Base-by-base conservation (phyloP, 2,329 filamentous ascomycete species). In the Apiospora arundinis region DNA sequence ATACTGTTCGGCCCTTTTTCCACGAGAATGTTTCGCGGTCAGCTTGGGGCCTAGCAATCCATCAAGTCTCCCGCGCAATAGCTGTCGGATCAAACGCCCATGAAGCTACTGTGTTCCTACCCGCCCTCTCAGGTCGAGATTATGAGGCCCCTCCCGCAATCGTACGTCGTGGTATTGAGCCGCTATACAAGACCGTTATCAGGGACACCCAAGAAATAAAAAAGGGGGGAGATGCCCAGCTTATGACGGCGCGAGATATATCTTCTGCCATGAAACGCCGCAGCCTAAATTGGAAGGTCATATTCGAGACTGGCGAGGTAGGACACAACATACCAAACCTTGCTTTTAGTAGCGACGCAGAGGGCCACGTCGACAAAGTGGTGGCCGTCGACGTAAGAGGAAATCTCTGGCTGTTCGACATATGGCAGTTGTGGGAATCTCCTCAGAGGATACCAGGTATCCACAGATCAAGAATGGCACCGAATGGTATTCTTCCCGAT, bases 11-110 rank as follows among this genome's bases (percentile, higher is more conserved):
- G 77, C 71, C 78, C 79, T 93, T 97, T 77, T 93, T 97, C 71
- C 89, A 90, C 72, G 89, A 92, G 48, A 95, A 93, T 78, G 94
- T 97, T 2, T 89, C 89, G 1, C 83, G 82, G 32, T 95, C 93
- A 72, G 95, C 95, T 2, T 99, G 96, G 96, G 96, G 95, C 0
- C 82, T 97, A 67, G 92, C 94, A 9, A 87, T 97, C 14, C 95
- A 98, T 80, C 87, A 90, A 73, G 84, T 91, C 73, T 94, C 93
- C n/a, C 90, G 95, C 0, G 84, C 98, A 73, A 92, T 99, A 73
- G 96, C 95, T 0, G 92, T 97, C 49, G 93, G 93, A 76, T 91
- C 93, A 0, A 99, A 99, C 79, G 88, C 87, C 1, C 79, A 79
- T 21, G 73, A 77, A 23, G 76, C 80, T 25, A 77, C 76, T 67